Evolutionary conservation across 345 rosid species (phyloP), one percentile per base, ranked within the genome.

Genomic region (Citrus maxima): DNA sequence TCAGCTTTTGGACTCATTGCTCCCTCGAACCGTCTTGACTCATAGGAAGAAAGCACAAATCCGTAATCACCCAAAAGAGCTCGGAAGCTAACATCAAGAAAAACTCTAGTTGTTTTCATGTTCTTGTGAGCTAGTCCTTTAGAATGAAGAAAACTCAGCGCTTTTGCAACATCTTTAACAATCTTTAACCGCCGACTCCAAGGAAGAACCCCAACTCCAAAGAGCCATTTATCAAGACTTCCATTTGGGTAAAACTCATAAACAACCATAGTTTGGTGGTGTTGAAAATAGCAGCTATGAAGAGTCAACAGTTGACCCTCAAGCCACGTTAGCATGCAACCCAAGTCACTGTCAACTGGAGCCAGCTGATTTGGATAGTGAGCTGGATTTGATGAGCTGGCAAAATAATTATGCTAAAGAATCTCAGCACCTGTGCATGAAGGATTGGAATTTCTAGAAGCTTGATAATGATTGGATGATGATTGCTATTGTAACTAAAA

Each of bases 61-160:
- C 92, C 89, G 18, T 81, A 86, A 73, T 87, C 89, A 9, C 92
- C 88, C n/a, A 87, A 60, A 8, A 80, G 84, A 2, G 88, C 88
- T 32, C 89, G 79, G 85, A 89, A 89, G 74, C 86, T 89, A 24
- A 89, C 76, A 68, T 87, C 87, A 0, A 89, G 84, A 38, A 86
- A 84, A 25, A 87, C 87, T 46, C 85, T 87, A 38, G 79, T 84
- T 8, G 84, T 79, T 75, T 83, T 89, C 89, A 87, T 77, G 75
- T 89, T 89, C 82, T 87, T 89, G 85, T 84, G 90, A 13, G 92
- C 80, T 0, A 84, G 86, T 21, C 82, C 82, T 81, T 82, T 79
- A 0, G 87, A 84, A 28, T 86, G 87, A 63, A 85, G 70, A 80
- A 86, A 87, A 56, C 77, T 75, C n/a, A 89, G 79, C 3, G 79